Conservation (phyloP, 768 basidiomycete species). For the Lentinula edodes region DNA sequence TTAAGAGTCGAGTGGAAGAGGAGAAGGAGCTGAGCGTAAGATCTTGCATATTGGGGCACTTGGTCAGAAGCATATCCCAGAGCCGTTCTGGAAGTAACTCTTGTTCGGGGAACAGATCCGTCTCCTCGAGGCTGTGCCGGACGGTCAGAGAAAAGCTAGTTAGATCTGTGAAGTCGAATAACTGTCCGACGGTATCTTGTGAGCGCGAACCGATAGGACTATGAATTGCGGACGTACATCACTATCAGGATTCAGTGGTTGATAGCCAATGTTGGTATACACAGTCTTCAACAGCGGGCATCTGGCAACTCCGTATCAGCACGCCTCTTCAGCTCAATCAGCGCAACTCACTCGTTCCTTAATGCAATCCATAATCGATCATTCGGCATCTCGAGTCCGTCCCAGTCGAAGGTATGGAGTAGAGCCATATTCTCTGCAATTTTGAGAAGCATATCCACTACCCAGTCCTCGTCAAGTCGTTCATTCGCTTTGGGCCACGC, state of each 20-base stretch:
- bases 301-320: slow-evolving; percentile 17
- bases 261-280: slow-evolving; percentile 37
- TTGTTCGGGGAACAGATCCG: slow-evolving; percentile 31
- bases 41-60: slow-evolving; percentile 43
- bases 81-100: slow-evolving; percentile 35
- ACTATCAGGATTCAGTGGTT: slow-evolving; percentile 28
- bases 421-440: slow-evolving; percentile 26
- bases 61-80: slow-evolving; percentile 43
- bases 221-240: slow-evolving; percentile 12
- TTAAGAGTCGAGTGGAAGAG: slow-evolving; percentile 37
- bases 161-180: slow-evolving; percentile 39
- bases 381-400: slow-evolving; percentile 40
- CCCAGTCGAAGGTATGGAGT: slow-evolving; percentile 44
- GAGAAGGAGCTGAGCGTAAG: slow-evolving; percentile 47
- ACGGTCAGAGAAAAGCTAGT: slow-evolving; percentile 42
- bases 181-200: slow-evolving; percentile 11
- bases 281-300: slow-evolving; percentile 39
- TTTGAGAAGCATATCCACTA: slow-evolving; percentile 26
- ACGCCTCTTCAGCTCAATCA: not conserved
- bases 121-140: slow-evolving; percentile 36
- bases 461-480: slow-evolving; percentile 34
- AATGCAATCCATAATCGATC: slow-evolving; percentile 38
- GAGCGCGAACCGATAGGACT: not conserved
- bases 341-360: slow-evolving; percentile 27
- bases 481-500: slow-evolving; percentile 43